Conservation (phyloP, 192 early-diverging fungal species). For the Nowakowskiella sp. region DNA sequence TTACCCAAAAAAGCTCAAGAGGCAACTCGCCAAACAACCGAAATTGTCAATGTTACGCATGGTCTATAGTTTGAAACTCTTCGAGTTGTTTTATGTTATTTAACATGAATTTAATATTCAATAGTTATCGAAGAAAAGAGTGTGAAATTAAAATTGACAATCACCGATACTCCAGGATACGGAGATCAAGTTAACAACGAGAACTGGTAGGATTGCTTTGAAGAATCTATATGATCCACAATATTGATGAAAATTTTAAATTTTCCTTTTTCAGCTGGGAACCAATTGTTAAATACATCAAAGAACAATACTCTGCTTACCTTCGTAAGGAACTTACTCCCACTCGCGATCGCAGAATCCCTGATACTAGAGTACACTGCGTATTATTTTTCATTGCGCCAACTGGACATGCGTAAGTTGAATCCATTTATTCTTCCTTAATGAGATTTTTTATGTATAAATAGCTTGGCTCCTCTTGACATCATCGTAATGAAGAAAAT, state of each 20-base stretch:
- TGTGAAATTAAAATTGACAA: slow-evolving; percentile 85
- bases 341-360: slow-evolving; percentile 81
- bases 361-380: slow-evolving; percentile 91
- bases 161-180: slow-evolving; percentile 97
- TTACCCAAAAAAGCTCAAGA: slow-evolving; percentile 74
- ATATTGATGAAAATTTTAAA: background rate
- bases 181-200: slow-evolving; percentile 99
- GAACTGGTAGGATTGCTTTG: slow-evolving; percentile 57
- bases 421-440: no score
- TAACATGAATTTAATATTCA: background rate
- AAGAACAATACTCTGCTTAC: slow-evolving; percentile 95
- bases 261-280: slow-evolving; percentile 63
- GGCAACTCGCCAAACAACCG: slow-evolving; percentile 82
- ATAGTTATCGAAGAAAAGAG: slow-evolving; percentile 89
- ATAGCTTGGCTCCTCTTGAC: slow-evolving; percentile 77
- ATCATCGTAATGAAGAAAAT: slow-evolving; percentile 93
- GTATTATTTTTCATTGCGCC: slow-evolving; percentile 96
- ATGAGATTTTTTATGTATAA: background rate
- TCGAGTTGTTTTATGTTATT: background rate
- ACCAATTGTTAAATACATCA: slow-evolving; percentile 97
- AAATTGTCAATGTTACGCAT: slow-evolving; percentile 87
- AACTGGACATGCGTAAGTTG: slow-evolving; percentile 79
- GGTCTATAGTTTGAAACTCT: slow-evolving; percentile 35
- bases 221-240: slow-evolving; percentile 1
- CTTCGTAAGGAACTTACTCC: slow-evolving; percentile 75